Base-by-base conservation (phyloP, 2,329 filamentous ascomycete genomes). In the Apiospora sp. region DNA sequence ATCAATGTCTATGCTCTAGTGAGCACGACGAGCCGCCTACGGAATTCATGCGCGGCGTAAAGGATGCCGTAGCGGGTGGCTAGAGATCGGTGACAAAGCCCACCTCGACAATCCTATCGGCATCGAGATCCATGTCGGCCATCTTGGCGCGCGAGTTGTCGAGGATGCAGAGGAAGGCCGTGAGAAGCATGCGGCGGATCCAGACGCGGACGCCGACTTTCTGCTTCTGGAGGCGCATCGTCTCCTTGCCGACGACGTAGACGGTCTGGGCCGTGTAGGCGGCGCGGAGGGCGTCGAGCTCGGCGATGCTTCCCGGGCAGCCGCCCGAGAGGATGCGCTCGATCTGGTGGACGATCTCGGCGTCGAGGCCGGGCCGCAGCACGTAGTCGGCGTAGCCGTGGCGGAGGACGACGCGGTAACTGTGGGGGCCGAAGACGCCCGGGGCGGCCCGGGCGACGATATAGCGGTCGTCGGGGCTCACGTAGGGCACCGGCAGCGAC, bases 301-400 rank as follows among this genome's bases (percentile, higher is more conserved):
- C 70, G 16, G 48, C 24, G 8, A 76, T n/a, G 82, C 83, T 13
- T 85, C 73, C 74, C 86, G 84, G 7, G 76, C 74, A 30, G 79
- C 75, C 44, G 75, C 75, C 8, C 74, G 70, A 58, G 76, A 72
- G 58, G 84, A 81, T 41, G 90, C 80, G 72, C 43, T 92, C 83
- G 71, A 92, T 86, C 71, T 90, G 85, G 61, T 86, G 86, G 46
- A 93, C 85, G 2, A 91, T 78, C 1, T 84, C 81, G 0, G 85
- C 37, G 13, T 64, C 90, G 22, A 94, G 85, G 69, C 92, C 87
- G 0, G 87, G 87, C 0, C 87, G 90, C 41, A 94, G 84, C 37
- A 93, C 86, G 72, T 91, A 87, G 75, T 94, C 92, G 78, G 87
- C 91, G 79, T 92, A 94, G 1, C 92, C 92, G 77, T 93, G 90